These are phyloP conservation scores for Sphenostylis stenocarpa DNA, from an alignment of 306 rosid genomes.

Conservation along the genomic window DNA sequence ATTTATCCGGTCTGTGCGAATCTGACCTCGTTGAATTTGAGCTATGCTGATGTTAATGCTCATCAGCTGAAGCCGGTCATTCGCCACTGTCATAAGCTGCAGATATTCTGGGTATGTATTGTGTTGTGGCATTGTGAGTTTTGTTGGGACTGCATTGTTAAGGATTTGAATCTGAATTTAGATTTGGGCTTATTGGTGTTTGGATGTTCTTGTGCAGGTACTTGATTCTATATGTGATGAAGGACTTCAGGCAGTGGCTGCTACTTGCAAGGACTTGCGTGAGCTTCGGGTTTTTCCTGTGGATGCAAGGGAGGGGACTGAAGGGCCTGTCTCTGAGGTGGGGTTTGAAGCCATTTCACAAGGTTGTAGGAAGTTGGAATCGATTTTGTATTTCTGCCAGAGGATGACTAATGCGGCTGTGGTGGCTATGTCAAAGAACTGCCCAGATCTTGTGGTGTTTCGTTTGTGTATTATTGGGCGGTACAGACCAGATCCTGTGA, in stretches of 20 bases:
- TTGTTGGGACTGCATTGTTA: not conserved
- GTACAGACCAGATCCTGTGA: conserved; percentile 62
- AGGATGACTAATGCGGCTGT: conserved; percentile 90
- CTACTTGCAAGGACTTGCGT: conserved; percentile 72
- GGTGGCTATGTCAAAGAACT: conserved; percentile 79
- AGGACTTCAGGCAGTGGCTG: conserved; percentile 86
- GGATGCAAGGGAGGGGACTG: conserved; percentile 52
- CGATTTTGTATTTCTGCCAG: conserved; percentile 77
- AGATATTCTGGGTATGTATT: conserved; percentile 70
- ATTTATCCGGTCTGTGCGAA: conserved; percentile 67
- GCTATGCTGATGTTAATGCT: conserved; percentile 66
- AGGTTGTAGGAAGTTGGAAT: conserved; percentile 78
- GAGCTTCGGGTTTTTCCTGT: conserved; percentile 87
- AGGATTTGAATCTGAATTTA: not conserved
- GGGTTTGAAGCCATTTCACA: conserved; percentile 82
- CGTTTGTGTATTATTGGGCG: conserved; percentile 88
- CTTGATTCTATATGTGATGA: conserved; percentile 86
- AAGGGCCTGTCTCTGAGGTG: conserved; percentile 82
- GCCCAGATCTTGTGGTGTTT: conserved; percentile 82
- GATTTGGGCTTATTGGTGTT: conserved; percentile 25
- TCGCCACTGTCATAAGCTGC: conserved; percentile 68
- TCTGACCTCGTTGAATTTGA: conserved; percentile 72
- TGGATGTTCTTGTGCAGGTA: conserved; percentile 48
- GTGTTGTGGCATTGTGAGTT: conserved; percentile 1
- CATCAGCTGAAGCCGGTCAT: conserved; percentile 67